Evolutionary conservation across 2,329 filamentous ascomycete species (phyloP).

Genomic region (Didymosphaeria variabile): DNA sequence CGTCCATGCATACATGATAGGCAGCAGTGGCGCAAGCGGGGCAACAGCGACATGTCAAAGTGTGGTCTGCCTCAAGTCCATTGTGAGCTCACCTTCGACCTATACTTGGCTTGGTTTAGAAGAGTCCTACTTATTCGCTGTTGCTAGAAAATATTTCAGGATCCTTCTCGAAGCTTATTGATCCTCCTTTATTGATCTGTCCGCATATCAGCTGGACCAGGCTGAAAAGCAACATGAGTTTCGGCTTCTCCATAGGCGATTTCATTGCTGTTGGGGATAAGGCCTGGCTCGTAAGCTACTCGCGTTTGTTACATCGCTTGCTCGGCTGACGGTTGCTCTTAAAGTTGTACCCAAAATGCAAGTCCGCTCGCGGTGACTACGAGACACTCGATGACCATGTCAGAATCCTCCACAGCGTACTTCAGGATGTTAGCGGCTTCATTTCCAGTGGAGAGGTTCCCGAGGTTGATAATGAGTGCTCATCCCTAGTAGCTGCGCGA

Average conservation of each 20-base stretch:
- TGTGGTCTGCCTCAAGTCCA: no score
- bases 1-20: neutral
- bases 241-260: constrained; percentile 12
- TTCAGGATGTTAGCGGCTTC: neutral
- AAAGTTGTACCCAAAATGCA: constrained; percentile 9
- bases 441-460: constrained; percentile 3
- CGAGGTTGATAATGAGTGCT: constrained; percentile 8
- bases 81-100: no score
- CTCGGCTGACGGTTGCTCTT: neutral
- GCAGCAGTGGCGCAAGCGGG: constrained; percentile 2
- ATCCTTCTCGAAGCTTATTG: no score
- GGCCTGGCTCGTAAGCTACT: neutral
- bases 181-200: no score
- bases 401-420: constrained; percentile 1
- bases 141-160: no score
- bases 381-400: constrained; percentile 5
- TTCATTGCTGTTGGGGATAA: constrained; percentile 11
- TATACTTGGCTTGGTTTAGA: no score
- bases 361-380: constrained; percentile 1
- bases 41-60: neutral
- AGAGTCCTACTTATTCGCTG: no score
- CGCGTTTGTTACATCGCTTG: neutral
- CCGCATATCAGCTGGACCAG: no score
- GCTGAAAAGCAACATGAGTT: neutral
- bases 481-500: neutral